Base-by-base conservation (phyloP, 2,329 filamentous ascomycete genomes). In the Penicillium oxalicum region DNA sequence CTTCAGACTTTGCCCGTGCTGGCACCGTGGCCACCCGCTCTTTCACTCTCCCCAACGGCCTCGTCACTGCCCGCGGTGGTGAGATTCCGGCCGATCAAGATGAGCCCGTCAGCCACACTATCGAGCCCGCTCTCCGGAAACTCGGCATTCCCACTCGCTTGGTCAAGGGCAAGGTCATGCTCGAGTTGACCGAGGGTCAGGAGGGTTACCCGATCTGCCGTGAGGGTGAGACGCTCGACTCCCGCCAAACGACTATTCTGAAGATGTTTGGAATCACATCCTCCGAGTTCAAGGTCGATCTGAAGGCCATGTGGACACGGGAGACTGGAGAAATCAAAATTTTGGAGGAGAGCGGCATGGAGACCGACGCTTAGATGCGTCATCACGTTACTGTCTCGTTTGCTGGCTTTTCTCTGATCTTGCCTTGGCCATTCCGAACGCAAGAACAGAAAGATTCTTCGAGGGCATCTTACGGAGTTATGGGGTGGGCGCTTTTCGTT, bases 231-330 rank as follows among this genome's bases (percentile, higher is more conserved):
- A 78, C 83, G 39, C 73, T 98, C 58, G 91, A 96, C 71, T 91
- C 87, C 58, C 81, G 91, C 61, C 93, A 98, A 78, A 96, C 93
- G 49, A 86, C 90, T 56, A 74, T 98, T 65, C 71, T 98, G 70
- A 97, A 97, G 81, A 78, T 95, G 62, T 97, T 98, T 72, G 86
- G 89, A 45, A 82, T 96, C 49, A 88, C 87, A 54, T 82, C 93
- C 72, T 88, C 89, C 50, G 90, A 97, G 74, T 98, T 98, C 75
- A 84, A 79, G 68, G 83, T 98, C 50, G 79, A 83, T 62, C 74
- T 95, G 57, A 74, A 87, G 69, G 91, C 90, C 65, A 86, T 78
- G 28, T 76, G 71, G 69, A 65, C 62, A 33, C 66, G 69, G 55
- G 60, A 62, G 45, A 67, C 63, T 12, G 67, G 64, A 9, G 63